Evolutionary conservation across 2,329 filamentous ascomycete species (phyloP), one percentile per base, ranked within the genome.

Genomic region (Alternaria sp.): DNA sequence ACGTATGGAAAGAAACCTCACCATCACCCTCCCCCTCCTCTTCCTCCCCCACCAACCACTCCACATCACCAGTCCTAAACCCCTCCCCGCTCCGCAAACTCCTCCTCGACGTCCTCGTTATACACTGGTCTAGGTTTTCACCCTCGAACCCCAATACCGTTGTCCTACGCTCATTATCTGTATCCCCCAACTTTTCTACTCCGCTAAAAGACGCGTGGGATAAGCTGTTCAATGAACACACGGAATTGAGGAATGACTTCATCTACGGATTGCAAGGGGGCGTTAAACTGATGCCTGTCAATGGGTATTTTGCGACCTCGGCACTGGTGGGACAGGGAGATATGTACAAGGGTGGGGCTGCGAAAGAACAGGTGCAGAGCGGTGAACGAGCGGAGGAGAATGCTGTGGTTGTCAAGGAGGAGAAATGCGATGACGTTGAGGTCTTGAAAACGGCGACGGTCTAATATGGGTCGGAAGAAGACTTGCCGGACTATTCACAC

Each of bases 261-360:
- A 59, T 63, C 3, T 39, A 60, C 8, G 67, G 64, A 2, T 11
- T 70, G 48, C 54, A 69, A 39, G 60, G 49, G 0, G 40, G 40
- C 5, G 39, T 29, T 5, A 42, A 58, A 9, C 5, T 66, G 13
- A 5, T 26, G 28, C 29, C 29, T 17, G 33, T 54, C 13, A 7
- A 60, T 6, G 53, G 11, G 10, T 66, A 65, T 29, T 61, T 58
- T 40, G 51, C 13, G 7, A 29, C 4, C 51, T 14, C n/a, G 14
- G 17, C 1, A 5, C 7, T 14, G 3, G 13, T 26, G 9, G 23
- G 4, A 13, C 11, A 10, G 26, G 48, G 42, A 8, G 44, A 31
- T 28, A 11, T 6, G 34, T 28, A 6, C 7, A 42, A 29, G 14
- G 26, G 3, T n/a, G 54, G 29, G 10, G n/a, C 4, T 13, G 14